These are phyloP conservation scores for Arctium minus DNA, from an alignment of 129 eudicot species.

Conservation along the genomic window DNA sequence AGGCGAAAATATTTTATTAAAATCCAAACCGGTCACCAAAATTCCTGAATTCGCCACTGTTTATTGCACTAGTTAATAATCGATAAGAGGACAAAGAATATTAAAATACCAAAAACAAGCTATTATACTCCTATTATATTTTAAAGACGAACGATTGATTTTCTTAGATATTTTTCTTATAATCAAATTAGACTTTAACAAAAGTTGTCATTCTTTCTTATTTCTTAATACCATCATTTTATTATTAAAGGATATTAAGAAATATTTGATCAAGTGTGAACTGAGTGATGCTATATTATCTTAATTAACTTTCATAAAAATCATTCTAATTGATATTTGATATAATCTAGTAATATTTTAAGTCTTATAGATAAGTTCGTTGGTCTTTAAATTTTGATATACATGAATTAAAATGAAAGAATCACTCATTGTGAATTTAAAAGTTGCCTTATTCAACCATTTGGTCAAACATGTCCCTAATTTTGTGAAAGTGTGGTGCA, in stretches of 20 bases:
- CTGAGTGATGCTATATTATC: background rate
- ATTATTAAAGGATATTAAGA: background rate
- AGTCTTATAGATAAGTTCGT: background rate
- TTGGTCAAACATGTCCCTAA: slow-evolving; percentile 11
- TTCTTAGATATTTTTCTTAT: background rate
- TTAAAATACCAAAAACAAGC: background rate
- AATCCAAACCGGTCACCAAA: too few species aligned
- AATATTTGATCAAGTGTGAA: background rate
- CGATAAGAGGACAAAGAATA: background rate
- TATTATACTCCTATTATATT: too few species aligned
- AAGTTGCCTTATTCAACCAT: background rate
- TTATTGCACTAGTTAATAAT: too few species aligned
- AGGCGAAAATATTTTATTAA: too few species aligned
- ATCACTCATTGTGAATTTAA: background rate
- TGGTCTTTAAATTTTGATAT: background rate
- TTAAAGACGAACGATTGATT: background rate
- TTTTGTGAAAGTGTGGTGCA: slow-evolving; percentile 19
- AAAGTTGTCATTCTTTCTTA: background rate
- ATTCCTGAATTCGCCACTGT: too few species aligned
- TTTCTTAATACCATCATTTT: background rate
- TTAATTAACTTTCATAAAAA: too few species aligned
- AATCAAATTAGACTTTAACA: background rate
- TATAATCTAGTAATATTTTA: background rate
- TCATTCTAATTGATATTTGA: background rate
- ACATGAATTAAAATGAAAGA: background rate